phyloP scores from a whole-genome alignment of 2,329 filamentous ascomycete species.

The Neurospora sp. region DNA sequence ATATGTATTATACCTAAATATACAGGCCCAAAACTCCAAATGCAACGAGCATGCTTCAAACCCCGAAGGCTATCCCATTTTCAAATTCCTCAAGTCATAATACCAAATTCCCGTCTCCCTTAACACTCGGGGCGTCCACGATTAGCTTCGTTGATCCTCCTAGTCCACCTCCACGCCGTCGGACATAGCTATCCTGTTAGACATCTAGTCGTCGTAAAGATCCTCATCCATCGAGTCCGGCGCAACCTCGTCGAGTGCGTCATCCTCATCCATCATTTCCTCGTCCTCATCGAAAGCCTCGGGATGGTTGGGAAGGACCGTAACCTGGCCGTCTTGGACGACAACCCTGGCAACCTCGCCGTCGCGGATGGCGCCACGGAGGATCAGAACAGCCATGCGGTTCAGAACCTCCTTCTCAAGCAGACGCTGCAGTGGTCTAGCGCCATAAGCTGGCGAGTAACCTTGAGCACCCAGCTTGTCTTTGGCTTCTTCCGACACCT shows the following conservation, averaged over 20 bases:
- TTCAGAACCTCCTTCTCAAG: conserved; percentile 98
- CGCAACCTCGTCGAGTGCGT: conserved; percentile 59
- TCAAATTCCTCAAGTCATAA: not conserved
- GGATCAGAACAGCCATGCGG: conserved; percentile 79
- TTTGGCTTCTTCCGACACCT: conserved; percentile 76
- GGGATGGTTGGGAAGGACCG: conserved; percentile 72
- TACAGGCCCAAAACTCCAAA: not conserved
- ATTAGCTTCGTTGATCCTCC: not conserved
- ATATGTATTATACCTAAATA: not conserved
- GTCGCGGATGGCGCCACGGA: conserved; percentile 75
- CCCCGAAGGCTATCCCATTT: not conserved
- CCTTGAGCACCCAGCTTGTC: conserved; percentile 87
- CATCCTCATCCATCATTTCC: conserved; percentile 60
- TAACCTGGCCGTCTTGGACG: conserved; percentile 68
- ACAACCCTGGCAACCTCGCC: conserved; percentile 76
- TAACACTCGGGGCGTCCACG: not conserved
- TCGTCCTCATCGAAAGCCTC: conserved; percentile 51
- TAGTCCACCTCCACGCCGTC: not conserved
- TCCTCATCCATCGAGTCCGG: conserved; percentile 54
- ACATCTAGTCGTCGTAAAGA: conserved; percentile 29
- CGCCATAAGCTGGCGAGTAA: conserved; percentile 93
- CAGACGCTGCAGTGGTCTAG: conserved; percentile 74
- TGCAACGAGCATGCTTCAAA: not conserved
- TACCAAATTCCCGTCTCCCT: not conserved
- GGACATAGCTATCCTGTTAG: not conserved